Percentiles rank a stretch among this genome's conserved stretches.
phyloP scores from a whole-genome alignment of 2,329 filamentous ascomycete species.

The Cladosporium sp. region DNA sequence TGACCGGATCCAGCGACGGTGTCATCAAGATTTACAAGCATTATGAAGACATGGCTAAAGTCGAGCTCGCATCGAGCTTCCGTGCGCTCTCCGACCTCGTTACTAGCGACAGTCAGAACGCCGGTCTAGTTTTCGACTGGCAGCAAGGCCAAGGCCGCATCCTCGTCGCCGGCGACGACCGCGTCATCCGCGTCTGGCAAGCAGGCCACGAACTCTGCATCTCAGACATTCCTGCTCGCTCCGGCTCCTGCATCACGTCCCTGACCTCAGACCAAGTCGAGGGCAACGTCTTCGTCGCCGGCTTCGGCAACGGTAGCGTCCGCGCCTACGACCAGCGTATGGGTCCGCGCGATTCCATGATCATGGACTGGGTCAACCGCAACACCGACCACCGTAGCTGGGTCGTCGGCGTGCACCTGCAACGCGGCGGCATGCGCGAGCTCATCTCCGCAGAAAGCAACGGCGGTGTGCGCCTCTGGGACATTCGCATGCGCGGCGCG shows the following conservation, averaged over 20 bases:
- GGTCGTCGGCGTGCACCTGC: constrained; percentile 95
- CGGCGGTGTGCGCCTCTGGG: constrained; percentile 93
- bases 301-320: constrained; percentile 92
- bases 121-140: constrained; percentile 97
- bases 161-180: constrained; percentile 92
- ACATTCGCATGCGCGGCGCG: constrained; percentile 66
- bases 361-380: constrained; percentile 94
- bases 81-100: constrained; percentile 90
- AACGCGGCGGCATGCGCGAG: constrained; percentile 88
- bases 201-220: constrained; percentile 89
- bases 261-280: constrained; percentile 97
- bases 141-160: constrained; percentile 95
- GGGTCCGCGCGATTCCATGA: constrained; percentile 77
- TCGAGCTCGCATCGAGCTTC: constrained; percentile 87
- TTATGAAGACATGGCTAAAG: constrained; percentile 72
- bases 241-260: constrained; percentile 91
- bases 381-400: constrained; percentile 89
- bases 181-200: constrained; percentile 94
- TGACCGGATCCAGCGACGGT: constrained; percentile 93
- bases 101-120: constrained; percentile 80
- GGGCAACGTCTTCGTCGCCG: constrained; percentile 90
- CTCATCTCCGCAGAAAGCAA: constrained; percentile 86
- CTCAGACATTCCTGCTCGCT: constrained; percentile 88
- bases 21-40: constrained; percentile 90
- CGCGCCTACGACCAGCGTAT: constrained; percentile 84